Base-by-base conservation (phyloP, 371 early-diverging fungal genomes). In the Haplosporangium sp. region DNA sequence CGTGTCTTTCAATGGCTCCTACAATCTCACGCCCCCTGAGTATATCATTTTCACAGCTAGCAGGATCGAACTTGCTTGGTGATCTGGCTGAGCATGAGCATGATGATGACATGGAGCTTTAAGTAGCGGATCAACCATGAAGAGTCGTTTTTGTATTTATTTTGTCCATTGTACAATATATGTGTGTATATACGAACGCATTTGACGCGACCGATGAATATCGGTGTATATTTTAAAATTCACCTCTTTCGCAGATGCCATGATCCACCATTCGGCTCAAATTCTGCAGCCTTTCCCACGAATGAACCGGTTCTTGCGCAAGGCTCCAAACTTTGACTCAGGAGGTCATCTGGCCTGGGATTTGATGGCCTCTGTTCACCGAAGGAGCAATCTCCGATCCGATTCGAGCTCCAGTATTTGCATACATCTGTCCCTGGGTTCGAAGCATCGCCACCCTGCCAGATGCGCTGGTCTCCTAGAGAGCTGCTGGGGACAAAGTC, bases 371-470 rank as follows among this genome's bases (percentile, higher is more conserved):
- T 51, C 36, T 60, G 64, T 29, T 61, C 58, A 16, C 83, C 85
- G 82, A 87, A 87, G 51, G 69, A 85, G 62, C 87, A 86, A 64
- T 83, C 87, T 37, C 87, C 87, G 23, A 87, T 81, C 59, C 75
- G 77, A 72, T 87, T 87, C 10, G 84, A 84, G 41, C 83, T 83
- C 87, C 87, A 87, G 76, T 87, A 87, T 74, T 86, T 86, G 82
- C 89, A 89, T 38, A 80, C 67, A 47, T 82, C 80, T 46, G 75
- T 79, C 47, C 82, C 81, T 4, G 87, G 86, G 36, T 85, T 83
- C n/a, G 85, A 81, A 18, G 68, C 80, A 63, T 89, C 89, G 14
- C 87, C 87, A 45, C 89, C 89, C 61, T 80, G 79, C 79, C 79
- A 77, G 38, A 68, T 41, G 2, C 58, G 29, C 18, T 55, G 60